Base-by-base conservation (phyloP, 1,139 yeast genomes). In the Diutina catenulata region DNA sequence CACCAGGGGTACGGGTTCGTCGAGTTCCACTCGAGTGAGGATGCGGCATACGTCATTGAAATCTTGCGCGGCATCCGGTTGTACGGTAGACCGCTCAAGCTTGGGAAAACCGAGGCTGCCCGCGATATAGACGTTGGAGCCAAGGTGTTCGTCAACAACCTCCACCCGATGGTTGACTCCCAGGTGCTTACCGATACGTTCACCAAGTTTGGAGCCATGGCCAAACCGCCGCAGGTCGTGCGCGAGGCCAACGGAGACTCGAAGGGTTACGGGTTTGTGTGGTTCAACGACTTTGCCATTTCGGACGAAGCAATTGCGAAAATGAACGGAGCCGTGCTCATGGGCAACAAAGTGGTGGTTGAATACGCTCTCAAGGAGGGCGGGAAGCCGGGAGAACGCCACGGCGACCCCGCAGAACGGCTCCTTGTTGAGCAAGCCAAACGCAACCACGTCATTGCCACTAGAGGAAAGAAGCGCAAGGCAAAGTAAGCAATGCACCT, bases 1-100 rank as follows among this genome's bases (percentile, higher is more conserved):
- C 87, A 81, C 49, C 94, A 81, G 51, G 97, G 96, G 14, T 91
- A 67, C 58, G 97, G 95, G 10, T 91, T 91, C 57, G 79, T 83
- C 2, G 94, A 84, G 52, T 80, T 82, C 49, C 60, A 66, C 39
- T 62, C 68, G 9, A 60, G 60, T 2, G 63, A 57, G 18, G 95
- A 87, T 49, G 80, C 84, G 0, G 80, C 76, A 13, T 91, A 88
- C 50, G 86, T 79, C 1, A 56, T 71, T 27, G 68, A 71, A 42
- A 59, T 83, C 1, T 57, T 84, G 52, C 67, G 72, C 42, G 84
- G 84, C 2, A 64, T 81, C 2, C 59, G 75, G 35, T 57, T 91
- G 28, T 83, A 58, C 49, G 87, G 83, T 1, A 76, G 79, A 47
- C 62, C 70, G 1, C 49, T 91, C 21, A 70, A 77, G 44, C 69